phyloP scores from a whole-genome alignment of 192 early-diverging fungal genomes.

The Coemansia guatemalensis region DNA sequence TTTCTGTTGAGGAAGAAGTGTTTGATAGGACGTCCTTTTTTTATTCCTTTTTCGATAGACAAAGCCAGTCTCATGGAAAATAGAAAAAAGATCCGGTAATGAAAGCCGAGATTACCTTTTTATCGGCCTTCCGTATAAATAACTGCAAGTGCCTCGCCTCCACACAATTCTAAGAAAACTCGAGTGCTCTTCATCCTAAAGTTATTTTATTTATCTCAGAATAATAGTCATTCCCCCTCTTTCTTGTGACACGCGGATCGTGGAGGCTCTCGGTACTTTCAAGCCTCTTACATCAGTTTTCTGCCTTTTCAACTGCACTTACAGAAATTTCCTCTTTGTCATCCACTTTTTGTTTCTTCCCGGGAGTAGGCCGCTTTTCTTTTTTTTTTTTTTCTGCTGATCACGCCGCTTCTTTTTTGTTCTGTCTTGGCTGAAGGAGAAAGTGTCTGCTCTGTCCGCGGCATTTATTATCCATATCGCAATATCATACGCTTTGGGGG shows the following conservation, averaged over 20 bases:
- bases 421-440: background rate
- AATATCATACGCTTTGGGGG: background rate
- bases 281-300: background rate
- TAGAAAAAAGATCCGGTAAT: background rate
- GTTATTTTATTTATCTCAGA: background rate
- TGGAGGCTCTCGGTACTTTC: background rate
- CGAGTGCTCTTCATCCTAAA: background rate
- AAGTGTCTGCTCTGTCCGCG: background rate
- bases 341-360: background rate
- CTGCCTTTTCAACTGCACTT: too few relatives aligned
- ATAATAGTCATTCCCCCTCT: background rate
- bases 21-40: background rate
- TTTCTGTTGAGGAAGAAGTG: background rate
- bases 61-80: background rate
- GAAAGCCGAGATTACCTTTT: background rate
- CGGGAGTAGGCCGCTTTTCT: background rate
- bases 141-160: background rate
- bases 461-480: background rate
- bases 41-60: background rate
- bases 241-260: background rate
- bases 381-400: background rate
- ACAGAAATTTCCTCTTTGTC: too few relatives aligned
- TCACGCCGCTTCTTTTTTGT: background rate
- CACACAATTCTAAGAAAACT: background rate
- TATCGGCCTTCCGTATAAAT: background rate